Conservation (phyloP, 2,329 filamentous ascomycete species). For the Alternaria atra region DNA sequence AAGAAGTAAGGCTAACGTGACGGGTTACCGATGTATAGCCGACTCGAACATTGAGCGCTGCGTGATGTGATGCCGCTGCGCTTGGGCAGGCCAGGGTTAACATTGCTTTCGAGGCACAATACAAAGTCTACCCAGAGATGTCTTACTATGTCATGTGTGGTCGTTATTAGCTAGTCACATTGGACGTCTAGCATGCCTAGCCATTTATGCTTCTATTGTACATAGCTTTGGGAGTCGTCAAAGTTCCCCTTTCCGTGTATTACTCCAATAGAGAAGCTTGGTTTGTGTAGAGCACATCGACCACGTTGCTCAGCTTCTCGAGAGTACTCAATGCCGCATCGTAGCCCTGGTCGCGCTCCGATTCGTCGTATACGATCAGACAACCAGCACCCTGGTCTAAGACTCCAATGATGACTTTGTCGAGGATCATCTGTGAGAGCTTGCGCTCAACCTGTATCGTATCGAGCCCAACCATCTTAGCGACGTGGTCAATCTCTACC, state of each 20-base stretch:
- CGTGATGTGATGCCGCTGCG: neutral
- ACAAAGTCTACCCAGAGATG: neutral
- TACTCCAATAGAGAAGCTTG: conserved; percentile 96
- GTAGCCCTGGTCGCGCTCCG: conserved; percentile 89
- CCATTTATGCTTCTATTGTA: conserved; percentile 46
- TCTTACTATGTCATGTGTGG: conserved; percentile 15
- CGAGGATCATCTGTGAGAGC: conserved; percentile 98
- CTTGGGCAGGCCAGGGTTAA: neutral
- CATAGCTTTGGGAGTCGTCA: conserved; percentile 28
- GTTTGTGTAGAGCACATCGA: conserved; percentile 97
- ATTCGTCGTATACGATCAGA: conserved; percentile 96
- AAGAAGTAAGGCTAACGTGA: neutral
- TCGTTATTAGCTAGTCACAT: conserved; percentile 29
- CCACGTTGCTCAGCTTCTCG: conserved; percentile 95
- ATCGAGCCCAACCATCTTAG: conserved; percentile 96
- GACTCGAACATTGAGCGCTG: neutral
- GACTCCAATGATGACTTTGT: conserved; percentile 98
- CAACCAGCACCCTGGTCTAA: conserved; percentile 97
- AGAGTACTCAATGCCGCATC: conserved; percentile 94
- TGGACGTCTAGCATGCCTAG: conserved; percentile 20
- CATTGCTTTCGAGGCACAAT: neutral
- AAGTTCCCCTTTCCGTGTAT: conserved; percentile 11
- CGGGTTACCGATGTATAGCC: neutral
- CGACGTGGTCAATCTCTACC: conserved; percentile 96
- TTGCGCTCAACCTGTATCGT: conserved; percentile 97